Percentiles rank a stretch among this genome's conserved stretches.
These are phyloP conservation scores for Didymella arachidicola DNA, from an alignment of 2,329 filamentous ascomycete species.

Conservation along the genomic window DNA sequence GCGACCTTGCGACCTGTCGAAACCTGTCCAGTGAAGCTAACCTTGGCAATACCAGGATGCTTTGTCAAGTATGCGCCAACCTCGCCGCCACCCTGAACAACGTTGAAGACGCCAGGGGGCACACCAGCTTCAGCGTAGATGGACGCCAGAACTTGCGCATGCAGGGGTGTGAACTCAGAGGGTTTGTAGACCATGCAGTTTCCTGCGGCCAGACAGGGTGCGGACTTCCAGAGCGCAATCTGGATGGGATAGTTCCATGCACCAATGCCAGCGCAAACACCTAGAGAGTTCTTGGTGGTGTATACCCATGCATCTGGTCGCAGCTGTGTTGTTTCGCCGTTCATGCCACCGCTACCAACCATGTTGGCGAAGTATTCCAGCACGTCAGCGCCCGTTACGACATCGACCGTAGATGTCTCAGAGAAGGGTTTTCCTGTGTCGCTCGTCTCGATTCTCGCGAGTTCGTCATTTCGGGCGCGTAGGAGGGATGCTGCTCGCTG, in stretches of 20 bases:
- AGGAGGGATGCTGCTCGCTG: constrained; percentile 77
- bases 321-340: constrained; percentile 79
- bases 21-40: constrained; percentile 89
- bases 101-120: constrained; percentile 84
- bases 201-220: constrained; percentile 82
- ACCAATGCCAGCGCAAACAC: constrained; percentile 85
- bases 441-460: constrained; percentile 79
- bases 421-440: constrained; percentile 88
- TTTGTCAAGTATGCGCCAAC: constrained; percentile 78
- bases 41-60: constrained; percentile 79
- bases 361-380: constrained; percentile 86
- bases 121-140: constrained; percentile 81
- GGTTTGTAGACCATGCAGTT: constrained; percentile 94
- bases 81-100: constrained; percentile 80
- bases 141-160: constrained; percentile 76
- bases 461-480: constrained; percentile 77
- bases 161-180: constrained; percentile 85
- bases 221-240: constrained; percentile 89
- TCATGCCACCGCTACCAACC: constrained; percentile 77
- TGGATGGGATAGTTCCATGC: constrained; percentile 95
- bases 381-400: constrained; percentile 83
- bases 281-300: constrained; percentile 80
- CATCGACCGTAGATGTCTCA: constrained; percentile 84
- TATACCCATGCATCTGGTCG: constrained; percentile 82
- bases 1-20: constrained; percentile 84